Evolutionary conservation across 768 basidiomycete genomes (phyloP), one percentile per base, ranked within the genome.

Genomic region (Leccinum broughii): DNA sequence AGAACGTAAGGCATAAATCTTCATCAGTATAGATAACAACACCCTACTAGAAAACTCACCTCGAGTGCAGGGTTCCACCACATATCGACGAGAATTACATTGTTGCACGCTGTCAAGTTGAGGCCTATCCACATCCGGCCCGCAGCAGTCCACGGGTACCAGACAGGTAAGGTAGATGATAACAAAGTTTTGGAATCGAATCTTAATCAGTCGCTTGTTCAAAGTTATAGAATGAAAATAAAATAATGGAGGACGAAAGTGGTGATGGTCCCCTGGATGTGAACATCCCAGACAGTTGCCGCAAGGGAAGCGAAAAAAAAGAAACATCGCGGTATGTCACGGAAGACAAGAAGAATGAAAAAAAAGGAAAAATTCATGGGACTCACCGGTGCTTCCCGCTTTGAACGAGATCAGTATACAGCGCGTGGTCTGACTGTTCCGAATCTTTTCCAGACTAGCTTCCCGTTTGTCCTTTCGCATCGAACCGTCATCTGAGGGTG

Each of bases 341-440:
- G 30, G 34, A 53, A 35, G n/a, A 9, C 39, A n/a, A 41, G 39
- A 6, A 41, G 8, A 11, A 22, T 0, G 5, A 9, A 1, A 46
- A 28, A 59, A 59, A 34, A 6, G 20, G 26, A 37, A 58, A 39
- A 41, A 39, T 8, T 53, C 48, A 51, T 28, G 30, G 11, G 35
- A 74, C 79, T 56, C 66, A 91, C 93, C 93, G n/a, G 90, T 93
- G 68, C 91, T 91, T 4, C 95, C 95, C 30, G 95, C 94, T 73
- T 95, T 97, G 84, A 98, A 95, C 0, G 94, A 97, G 63, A 98
- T 95, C 63, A 99, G 76, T 62, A 98, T 97, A 48, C 96, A 87
- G 34, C 82, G 83, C 11, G 81, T 85, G 15, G 66, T 77, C 28
- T 74, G 72, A 70, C 82, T 84, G 17, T 64, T 84, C 68, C 82